A percentile compares a stretch with the other conserved stretches of the same genome.
Conservation (phyloP, 2,329 filamentous ascomycete species). For the Aaosphaeria pasadenensis region DNA sequence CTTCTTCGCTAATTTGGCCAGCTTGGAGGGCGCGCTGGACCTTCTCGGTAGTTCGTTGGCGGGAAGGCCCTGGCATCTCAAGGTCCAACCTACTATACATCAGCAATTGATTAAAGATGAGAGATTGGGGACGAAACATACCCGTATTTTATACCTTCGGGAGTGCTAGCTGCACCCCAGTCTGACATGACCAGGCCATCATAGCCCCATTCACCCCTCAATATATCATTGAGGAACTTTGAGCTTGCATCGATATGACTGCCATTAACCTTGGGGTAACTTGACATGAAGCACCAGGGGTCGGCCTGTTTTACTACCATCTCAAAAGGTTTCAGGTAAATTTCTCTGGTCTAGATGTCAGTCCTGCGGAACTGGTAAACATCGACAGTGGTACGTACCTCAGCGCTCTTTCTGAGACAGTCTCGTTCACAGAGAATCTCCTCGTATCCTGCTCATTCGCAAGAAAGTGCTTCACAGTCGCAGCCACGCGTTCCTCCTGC, state of each 20-base stretch:
- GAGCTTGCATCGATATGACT: conserved; percentile 35
- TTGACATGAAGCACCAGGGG: conserved; percentile 55
- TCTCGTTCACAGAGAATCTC: conserved; percentile 57
- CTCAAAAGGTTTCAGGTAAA: conserved; percentile 56
- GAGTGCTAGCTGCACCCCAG: conserved; percentile 63
- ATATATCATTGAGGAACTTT: conserved; percentile 42
- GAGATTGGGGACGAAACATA: conserved; percentile 39
- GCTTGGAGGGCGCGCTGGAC: conserved; percentile 60
- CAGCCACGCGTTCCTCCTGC: conserved; percentile 41
- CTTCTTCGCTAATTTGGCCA: conserved; percentile 31
- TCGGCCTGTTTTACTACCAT: conserved; percentile 63
- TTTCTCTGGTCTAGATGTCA: conserved; percentile 53
- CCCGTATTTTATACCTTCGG: conserved; percentile 9
- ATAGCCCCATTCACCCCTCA: conserved; percentile 44
- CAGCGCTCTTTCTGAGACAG: conserved; percentile 58
- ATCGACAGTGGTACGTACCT: background rate
- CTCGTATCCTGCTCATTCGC: conserved; percentile 66
- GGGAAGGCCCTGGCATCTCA: conserved; percentile 45
- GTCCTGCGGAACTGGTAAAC: too few relatives aligned
- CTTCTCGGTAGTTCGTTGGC: conserved; percentile 64
- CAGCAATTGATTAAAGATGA: conserved; percentile 4
- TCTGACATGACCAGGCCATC: conserved; percentile 57
- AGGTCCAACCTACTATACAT: conserved; percentile 7
- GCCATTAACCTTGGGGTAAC: conserved; percentile 9
- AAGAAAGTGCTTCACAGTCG: conserved; percentile 60